Evolutionary conservation across 208 protist genomes (phyloP), one percentile per base, ranked within the genome.

Genomic region (Naegleria lovaniensis): DNA sequence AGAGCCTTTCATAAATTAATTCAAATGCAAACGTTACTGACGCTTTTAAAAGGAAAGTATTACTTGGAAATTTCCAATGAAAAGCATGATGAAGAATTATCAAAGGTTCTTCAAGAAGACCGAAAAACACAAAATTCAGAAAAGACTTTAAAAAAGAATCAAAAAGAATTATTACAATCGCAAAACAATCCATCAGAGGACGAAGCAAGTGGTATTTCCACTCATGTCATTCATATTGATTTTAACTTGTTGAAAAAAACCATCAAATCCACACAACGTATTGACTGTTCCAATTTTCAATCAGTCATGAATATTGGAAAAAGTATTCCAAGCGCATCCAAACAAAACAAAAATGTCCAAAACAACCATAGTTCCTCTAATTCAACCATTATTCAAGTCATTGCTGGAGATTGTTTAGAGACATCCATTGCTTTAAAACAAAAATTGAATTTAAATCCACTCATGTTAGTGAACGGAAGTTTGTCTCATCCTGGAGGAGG

Each of bases 401-500:
- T 88, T 16, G 43, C 51, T n/a, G 15, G 41, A 11, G 84, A 88
- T 55, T 88, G 84, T 58, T 13, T 88, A 19, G 43, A 58, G 0
- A 29, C n/a, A 19, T 40, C 41, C 4, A 0, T 88, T 59, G 15
- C 39, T 11, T 39, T 88, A 11, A 88, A 88, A 38, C 51, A n/a
- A 5, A n/a, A 38, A 33, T 38, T 88, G 15, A 88, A 58, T 19
- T 36, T n/a, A 22, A 88, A 88, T 88, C 84, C 84, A 39, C 0
- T 39, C 6, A 11, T 88, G 39, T 38, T 88, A 5, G n/a, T 58
- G 13, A 88, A 48, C 3, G 84, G 36, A 58, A 58, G 41, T 88
- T 19, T 29, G 5, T 48, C 9, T 58, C 41, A 79, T 85, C 88
- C 88, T 41, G 88, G 88, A 19, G 88, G 88, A n/a, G 90, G 90